Evolutionary conservation across 768 basidiomycete species (phyloP), one percentile per base, ranked within the genome.

Genomic region (Mycena amicta): DNA sequence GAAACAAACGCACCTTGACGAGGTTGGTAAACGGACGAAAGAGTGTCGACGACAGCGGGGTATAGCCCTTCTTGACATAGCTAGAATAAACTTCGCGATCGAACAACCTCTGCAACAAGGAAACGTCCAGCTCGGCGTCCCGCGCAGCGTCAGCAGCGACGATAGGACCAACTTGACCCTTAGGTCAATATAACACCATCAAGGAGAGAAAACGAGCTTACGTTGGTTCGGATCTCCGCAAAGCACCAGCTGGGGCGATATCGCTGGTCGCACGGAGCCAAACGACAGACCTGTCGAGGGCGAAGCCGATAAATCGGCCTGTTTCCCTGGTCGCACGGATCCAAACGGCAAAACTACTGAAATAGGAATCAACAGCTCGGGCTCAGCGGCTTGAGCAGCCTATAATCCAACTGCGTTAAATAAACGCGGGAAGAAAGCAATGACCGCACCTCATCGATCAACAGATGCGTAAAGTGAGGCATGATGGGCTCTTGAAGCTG

Each of bases 351-450:
- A n/a, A 25, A 82, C 78, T 2, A 80, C 79, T 5, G 80, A 80
- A n/a, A 81, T 80, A 1, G 81, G 80, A 20, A 82, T 74, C 45
- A 77, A 65, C 25, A 82, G 72, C 59, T 82, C 81, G 8, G 81
- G 80, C 61, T 83, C 81, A 13, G 80, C 79, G 6, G 79, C 80
- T 74, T 83, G 80, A 4, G 80, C 81, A 16, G 81, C 81, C 80
- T 82, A 57, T 2, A 18, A 57, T 31, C n/a, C 25, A 23, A 33
- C 39, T 52, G 45, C 57, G 31, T 12, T 29, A 28, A 25, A 49
- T 31, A 40, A 29, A 59, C 15, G 20, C 25, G 15, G 22, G 1
- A 6, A 37, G 18, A 46, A 25, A n/a, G 13, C 29, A 28, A 20
- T 6, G 25, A 12, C 53, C 63, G 47, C 33, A 78, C 80, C 69